These are phyloP conservation scores for Aspergillus pseudonomiae DNA, from an alignment of 2,329 filamentous ascomycete species.

Conservation along the genomic window DNA sequence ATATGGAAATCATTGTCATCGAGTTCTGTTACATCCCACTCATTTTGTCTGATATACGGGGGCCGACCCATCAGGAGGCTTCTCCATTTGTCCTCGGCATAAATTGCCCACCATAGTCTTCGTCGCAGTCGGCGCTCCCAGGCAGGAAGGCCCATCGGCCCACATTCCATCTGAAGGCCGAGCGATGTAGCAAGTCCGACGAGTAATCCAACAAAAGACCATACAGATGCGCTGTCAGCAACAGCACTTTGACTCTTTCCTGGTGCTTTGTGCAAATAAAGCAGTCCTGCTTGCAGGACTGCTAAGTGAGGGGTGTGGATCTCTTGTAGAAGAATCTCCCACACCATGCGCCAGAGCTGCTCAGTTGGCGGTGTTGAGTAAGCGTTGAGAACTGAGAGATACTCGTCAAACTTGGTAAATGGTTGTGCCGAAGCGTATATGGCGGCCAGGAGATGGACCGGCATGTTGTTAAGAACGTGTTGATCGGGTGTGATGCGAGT, in stretches of 20 bases:
- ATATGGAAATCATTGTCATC: constrained; percentile 26
- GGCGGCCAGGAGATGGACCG: constrained; percentile 28
- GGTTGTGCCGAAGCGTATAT: constrained; percentile 31
- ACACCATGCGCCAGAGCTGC: constrained; percentile 25
- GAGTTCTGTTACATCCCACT: constrained; percentile 32
- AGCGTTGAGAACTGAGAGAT: constrained; percentile 20
- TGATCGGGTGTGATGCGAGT: constrained; percentile 8
- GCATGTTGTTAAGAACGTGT: constrained; percentile 14
- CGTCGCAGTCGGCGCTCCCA: constrained; percentile 37
- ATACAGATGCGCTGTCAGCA: constrained; percentile 32
- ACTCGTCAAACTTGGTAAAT: constrained; percentile 27
- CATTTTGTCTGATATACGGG: constrained; percentile 31
- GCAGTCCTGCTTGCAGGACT: constrained; percentile 27
- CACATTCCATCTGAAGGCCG: constrained; percentile 34
- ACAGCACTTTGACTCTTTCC: constrained; percentile 19
- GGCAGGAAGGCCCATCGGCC: constrained; percentile 32
- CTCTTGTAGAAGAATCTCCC: constrained; percentile 23
- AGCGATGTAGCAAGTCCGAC: constrained; percentile 32
- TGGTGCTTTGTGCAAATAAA: constrained; percentile 27
- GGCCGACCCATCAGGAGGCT: constrained; percentile 35
- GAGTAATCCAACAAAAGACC: constrained; percentile 33
- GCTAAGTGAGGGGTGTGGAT: constrained; percentile 30
- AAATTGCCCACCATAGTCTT: constrained; percentile 41
- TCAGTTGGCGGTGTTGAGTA: constrained; percentile 21
- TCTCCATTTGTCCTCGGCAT: constrained; percentile 38